phyloP scores from a whole-genome alignment of 2,329 filamentous ascomycete species.

The Dactylonectria macrodidyma region DNA sequence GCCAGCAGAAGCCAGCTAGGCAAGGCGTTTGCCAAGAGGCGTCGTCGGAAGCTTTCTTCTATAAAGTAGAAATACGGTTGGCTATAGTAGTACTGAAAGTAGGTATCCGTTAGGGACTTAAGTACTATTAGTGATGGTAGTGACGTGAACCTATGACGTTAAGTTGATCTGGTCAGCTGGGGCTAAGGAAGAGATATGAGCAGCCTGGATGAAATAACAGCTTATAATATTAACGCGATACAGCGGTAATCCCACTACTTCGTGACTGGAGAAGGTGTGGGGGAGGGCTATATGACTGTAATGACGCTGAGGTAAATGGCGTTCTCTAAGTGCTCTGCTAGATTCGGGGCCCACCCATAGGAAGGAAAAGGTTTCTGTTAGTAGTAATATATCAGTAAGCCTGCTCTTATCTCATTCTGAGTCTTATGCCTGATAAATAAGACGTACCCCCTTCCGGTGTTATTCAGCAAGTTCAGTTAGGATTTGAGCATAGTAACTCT shows the following conservation, averaged over 20 bases:
- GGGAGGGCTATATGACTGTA: not conserved
- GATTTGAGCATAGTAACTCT: constrained; percentile 3
- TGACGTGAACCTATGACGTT: not conserved
- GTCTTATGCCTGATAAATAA: not conserved
- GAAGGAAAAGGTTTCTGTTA: not conserved
- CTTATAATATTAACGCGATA: not conserved
- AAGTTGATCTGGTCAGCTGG: not conserved
- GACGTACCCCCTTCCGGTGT: not conserved
- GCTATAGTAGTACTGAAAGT: constrained; percentile 2
- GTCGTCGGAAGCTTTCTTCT: constrained; percentile 5
- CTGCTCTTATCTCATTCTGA: not conserved
- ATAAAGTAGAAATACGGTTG: constrained; percentile 3
- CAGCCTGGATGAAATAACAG: not conserved
- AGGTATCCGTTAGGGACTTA: constrained; percentile 2
- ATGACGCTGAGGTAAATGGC: not conserved
- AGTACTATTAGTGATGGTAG: not conserved
- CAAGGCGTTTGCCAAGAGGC: constrained; percentile 1
- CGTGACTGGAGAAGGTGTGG: not conserved
- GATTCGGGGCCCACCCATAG: not conserved
- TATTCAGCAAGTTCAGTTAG: not conserved
- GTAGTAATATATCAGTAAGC: not conserved
- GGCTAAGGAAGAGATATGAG: not conserved
- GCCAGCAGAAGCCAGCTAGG: constrained; percentile 6
- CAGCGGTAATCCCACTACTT: not conserved
- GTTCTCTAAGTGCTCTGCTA: not conserved